Evolutionary conservation across 2,329 filamentous ascomycete genomes (phyloP).

Genomic region (Magnaporthiopsis rhizophila): DNA sequence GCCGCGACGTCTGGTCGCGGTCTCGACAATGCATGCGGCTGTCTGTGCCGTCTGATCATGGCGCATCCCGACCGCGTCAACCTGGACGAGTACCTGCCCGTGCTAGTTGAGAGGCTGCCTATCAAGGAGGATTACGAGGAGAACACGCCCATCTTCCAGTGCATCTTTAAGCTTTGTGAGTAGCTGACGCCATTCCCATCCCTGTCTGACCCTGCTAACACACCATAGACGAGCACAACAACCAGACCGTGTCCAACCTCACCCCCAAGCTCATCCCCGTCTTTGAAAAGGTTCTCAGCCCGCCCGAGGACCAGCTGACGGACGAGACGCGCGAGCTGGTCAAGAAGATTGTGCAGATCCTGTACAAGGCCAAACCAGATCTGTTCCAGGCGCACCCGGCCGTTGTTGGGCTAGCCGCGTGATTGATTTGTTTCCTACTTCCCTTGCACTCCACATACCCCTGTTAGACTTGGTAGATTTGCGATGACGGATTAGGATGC

Average conservation of each 20-base stretch:
- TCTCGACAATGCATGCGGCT: conserved; percentile 89
- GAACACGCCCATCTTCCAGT: conserved; percentile 88
- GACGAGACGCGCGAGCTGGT: conserved; percentile 61
- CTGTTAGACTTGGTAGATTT: background rate
- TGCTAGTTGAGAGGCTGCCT: conserved; percentile 70
- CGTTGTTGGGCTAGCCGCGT: conserved; percentile 20
- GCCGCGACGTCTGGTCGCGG: conserved; percentile 40
- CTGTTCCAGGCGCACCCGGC: conserved; percentile 22
- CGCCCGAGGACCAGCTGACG: conserved; percentile 69
- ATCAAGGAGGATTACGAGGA: conserved; percentile 92
- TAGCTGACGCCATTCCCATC: conserved; percentile 14
- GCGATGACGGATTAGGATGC: background rate
- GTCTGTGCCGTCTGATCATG: conserved; percentile 85
- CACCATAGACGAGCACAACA: conserved; percentile 52
- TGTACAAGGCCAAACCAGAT: conserved; percentile 26
- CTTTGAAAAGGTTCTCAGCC: conserved; percentile 64
- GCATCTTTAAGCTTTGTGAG: conserved; percentile 80
- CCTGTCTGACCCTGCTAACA: conserved; percentile 11
- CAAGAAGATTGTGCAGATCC: conserved; percentile 50
- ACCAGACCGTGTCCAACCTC: conserved; percentile 60
- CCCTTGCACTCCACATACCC: background rate
- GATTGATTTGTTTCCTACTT: background rate
- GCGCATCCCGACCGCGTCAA: conserved; percentile 79
- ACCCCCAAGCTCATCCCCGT: conserved; percentile 62
- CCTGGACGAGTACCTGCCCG: conserved; percentile 72